Evolutionary conservation across 768 basidiomycete genomes (phyloP), one percentile per base, ranked within the genome.

Genomic region (Amanita thiersii): DNA sequence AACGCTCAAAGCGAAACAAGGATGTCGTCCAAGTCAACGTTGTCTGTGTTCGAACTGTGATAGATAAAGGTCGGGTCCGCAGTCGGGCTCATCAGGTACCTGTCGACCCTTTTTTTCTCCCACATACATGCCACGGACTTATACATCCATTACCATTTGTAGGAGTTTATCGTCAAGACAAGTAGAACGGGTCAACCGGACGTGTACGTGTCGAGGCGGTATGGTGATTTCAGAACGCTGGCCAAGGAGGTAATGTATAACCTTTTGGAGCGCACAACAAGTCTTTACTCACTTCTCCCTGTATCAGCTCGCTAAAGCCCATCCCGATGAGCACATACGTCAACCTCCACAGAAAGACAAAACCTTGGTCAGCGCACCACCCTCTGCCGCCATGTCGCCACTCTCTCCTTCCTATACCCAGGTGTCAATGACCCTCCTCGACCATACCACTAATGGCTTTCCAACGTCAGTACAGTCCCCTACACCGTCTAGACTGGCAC

Each of bases 81-180:
- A 90, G 78, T 57, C 78, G 82, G 51, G 75, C 69, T 9, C 93
- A 96, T 59, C 93, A 99, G 64, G 93, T 87, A 55, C 48, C 77
- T 65, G n/a, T 38, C 18, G 47, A 32, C 30, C 50, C 34, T 30
- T 39, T 45, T 24, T 44, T 28, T 25, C 14, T 20, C 42, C 30
- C 23, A 23, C 42, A 37, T 5, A 40, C 29, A 23, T 39, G 40
- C 25, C 25, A 41, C 30, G 43, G 39, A 50, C 43, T 30, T 50
- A 36, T 43, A 37, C 31, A 17, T 24, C 23, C 14, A 30, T 11
- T 14, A 32, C 18, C 42, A 6, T 19, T 26, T 37, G 12, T 52
- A 98, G 86, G 96, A 98, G 71, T 99, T 99, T 58, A 81, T 99
- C 51, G 79, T 99, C 21, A 79, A 90, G 21, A 98, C 93, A 0